Evolutionary conservation across 345 rosid species (phyloP).

Genomic region (Sisymbrium irio): DNA sequence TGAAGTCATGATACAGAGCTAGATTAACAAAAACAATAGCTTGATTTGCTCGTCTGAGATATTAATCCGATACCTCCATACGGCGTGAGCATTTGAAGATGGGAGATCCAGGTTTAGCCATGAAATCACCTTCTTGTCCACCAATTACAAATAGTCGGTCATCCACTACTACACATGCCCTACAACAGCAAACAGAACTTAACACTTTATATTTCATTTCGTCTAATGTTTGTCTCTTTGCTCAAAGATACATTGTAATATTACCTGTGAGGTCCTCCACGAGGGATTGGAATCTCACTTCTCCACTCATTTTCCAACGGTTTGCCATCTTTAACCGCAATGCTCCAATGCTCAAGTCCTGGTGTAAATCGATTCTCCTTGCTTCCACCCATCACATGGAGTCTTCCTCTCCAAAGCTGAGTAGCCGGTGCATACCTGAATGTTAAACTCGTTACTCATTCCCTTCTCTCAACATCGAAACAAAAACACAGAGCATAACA

Average conservation of each 20-base stretch:
- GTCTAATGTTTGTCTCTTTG: neutral
- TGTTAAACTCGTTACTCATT: neutral
- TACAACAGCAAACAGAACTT: slow-evolving; percentile 21
- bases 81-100: slow-evolving; percentile 95
- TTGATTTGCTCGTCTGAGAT: neutral
- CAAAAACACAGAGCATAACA: neutral
- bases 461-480: neutral
- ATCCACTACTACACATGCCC: slow-evolving; percentile 70
- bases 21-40: neutral
- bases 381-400: slow-evolving; percentile 99
- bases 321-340: slow-evolving; percentile 87
- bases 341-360: slow-evolving; percentile 83
- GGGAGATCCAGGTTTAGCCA: slow-evolving; percentile 99
- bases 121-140: slow-evolving; percentile 99
- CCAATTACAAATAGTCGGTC: slow-evolving; percentile 75
- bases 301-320: slow-evolving; percentile 81
- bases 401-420: slow-evolving; percentile 94
- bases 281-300: slow-evolving; percentile 87
- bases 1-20: neutral
- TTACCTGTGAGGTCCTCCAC: slow-evolving; percentile 94
- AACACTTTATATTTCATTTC: neutral
- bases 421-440: slow-evolving; percentile 98
- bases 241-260: neutral
- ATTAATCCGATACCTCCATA: slow-evolving; percentile 54
- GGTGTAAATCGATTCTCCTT: slow-evolving; percentile 88